A percentile compares a stretch with the other conserved stretches of the same genome.
phyloP scores from a whole-genome alignment of 345 rosid species.

The Dipteronia dyeriana region DNA sequence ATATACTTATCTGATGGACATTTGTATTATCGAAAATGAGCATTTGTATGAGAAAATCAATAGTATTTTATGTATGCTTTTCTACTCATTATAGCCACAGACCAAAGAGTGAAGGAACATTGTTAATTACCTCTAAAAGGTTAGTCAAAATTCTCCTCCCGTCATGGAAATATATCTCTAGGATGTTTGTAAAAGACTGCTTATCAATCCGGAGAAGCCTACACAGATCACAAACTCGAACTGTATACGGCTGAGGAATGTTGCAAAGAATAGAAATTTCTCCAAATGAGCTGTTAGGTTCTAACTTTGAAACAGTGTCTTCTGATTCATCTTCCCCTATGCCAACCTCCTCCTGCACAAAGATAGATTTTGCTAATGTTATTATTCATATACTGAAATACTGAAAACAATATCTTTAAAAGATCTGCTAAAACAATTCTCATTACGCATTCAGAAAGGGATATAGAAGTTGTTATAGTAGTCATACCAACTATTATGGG shows the following conservation, averaged over 20 bases:
- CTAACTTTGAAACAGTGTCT: constrained; percentile 57
- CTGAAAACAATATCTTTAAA: neutral
- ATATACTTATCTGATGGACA: neutral
- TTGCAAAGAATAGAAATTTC: constrained; percentile 89
- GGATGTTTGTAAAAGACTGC: constrained; percentile 77
- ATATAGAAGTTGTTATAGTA: neutral
- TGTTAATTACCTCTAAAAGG: constrained; percentile 64
- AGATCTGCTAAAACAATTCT: neutral
- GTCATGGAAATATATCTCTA: constrained; percentile 88
- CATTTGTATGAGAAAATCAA: neutral
- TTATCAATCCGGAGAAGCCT: constrained; percentile 89
- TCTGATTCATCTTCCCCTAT: constrained; percentile 78
- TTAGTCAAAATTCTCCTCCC: constrained; percentile 83
- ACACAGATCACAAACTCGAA: constrained; percentile 73
- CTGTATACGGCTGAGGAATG: constrained; percentile 87
- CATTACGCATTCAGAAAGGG: neutral
- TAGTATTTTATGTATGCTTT: neutral
- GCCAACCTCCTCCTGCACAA: constrained; percentile 65
- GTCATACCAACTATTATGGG: neutral
- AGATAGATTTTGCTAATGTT: neutral
- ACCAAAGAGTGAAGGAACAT: constrained; percentile 2
- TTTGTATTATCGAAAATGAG: neutral
- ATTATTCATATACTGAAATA: constrained; percentile 10
- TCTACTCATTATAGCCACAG: neutral
- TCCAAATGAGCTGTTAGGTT: constrained; percentile 77